These are phyloP conservation scores for Septoria linicola DNA, from an alignment of 2,329 filamentous ascomycete genomes.

Conservation along the genomic window DNA sequence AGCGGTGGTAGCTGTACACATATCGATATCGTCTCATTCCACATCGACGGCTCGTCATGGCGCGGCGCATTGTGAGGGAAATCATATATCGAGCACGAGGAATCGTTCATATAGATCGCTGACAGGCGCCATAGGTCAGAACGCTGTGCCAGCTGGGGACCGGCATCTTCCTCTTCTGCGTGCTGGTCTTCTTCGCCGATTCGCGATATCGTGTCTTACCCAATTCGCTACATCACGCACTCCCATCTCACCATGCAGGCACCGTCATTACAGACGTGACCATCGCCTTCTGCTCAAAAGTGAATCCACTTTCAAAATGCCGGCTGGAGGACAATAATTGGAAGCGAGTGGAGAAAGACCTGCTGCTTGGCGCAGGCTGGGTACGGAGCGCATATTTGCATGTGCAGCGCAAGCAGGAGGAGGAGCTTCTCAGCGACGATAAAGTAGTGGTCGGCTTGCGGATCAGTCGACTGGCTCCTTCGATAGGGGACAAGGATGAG, in stretches of 20 bases:
- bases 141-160: constrained; percentile 74
- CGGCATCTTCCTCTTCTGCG: constrained; percentile 60
- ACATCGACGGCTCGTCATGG: constrained; percentile 16
- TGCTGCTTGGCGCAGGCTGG: constrained; percentile 75
- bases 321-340: constrained; percentile 70
- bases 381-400: constrained; percentile 76
- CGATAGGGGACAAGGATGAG: constrained; percentile 54
- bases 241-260: constrained; percentile 81
- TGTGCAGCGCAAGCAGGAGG: constrained; percentile 79
- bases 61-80: constrained; percentile 26
- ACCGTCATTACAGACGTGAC: constrained; percentile 83
- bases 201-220: constrained; percentile 85
- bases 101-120: background rate
- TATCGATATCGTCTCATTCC: background rate
- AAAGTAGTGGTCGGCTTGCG: constrained; percentile 77
- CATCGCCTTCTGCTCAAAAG: constrained; percentile 69
- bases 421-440: constrained; percentile 72
- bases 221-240: constrained; percentile 78
- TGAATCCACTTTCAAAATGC: constrained; percentile 56
- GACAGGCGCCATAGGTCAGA: constrained; percentile 49
- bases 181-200: constrained; percentile 80
- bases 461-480: constrained; percentile 71
- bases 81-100: background rate
- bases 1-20: background rate
- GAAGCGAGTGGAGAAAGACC: constrained; percentile 85